Percentiles rank a stretch among this genome's conserved stretches.
phyloP scores from a whole-genome alignment of 495 filamentous ascomycete genomes.

The Parachaetomium inaequale region DNA sequence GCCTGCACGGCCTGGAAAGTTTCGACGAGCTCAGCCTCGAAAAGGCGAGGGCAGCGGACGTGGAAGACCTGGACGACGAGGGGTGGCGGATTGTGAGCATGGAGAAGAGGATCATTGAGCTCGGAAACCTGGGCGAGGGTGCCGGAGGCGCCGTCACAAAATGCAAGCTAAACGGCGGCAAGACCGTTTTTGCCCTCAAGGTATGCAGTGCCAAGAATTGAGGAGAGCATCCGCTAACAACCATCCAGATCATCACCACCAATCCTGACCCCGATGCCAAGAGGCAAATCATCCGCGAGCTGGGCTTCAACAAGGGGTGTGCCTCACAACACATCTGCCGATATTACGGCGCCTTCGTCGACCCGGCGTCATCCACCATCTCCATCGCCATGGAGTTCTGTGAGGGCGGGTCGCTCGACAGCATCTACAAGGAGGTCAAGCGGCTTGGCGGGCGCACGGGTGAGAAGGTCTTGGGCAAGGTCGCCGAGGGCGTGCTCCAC shows the following conservation, averaged over 20 bases:
- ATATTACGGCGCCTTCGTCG: conserved; percentile 95
- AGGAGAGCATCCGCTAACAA: conserved; percentile 31
- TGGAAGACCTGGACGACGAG: conserved; percentile 90
- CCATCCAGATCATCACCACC: conserved; percentile 83
- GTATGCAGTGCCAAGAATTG: conserved; percentile 49
- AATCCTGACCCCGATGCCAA: conserved; percentile 97
- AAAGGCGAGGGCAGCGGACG: conserved; percentile 76
- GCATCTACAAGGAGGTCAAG: conserved; percentile 95
- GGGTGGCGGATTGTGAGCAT: conserved; percentile 90
- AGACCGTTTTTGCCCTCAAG: conserved; percentile 95
- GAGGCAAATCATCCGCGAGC: conserved; percentile 93
- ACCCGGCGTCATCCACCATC: conserved; percentile 88
- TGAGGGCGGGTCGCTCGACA: conserved; percentile 91
- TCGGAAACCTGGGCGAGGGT: conserved; percentile 90
- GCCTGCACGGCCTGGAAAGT: conserved; percentile 62
- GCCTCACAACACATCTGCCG: conserved; percentile 90
- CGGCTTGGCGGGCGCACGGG: conserved; percentile 90
- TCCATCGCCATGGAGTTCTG: conserved; percentile 99
- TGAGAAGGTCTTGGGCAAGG: conserved; percentile 97
- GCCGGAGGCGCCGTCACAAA: conserved; percentile 93
- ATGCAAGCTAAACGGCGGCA: conserved; percentile 81
- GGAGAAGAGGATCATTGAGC: conserved; percentile 78
- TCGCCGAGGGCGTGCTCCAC: conserved; percentile 91
- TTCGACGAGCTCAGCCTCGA: conserved; percentile 73
- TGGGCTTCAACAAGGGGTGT: conserved; percentile 96